Base-by-base conservation (phyloP, 371 early-diverging fungal genomes). In the Zychaea mexicana region DNA sequence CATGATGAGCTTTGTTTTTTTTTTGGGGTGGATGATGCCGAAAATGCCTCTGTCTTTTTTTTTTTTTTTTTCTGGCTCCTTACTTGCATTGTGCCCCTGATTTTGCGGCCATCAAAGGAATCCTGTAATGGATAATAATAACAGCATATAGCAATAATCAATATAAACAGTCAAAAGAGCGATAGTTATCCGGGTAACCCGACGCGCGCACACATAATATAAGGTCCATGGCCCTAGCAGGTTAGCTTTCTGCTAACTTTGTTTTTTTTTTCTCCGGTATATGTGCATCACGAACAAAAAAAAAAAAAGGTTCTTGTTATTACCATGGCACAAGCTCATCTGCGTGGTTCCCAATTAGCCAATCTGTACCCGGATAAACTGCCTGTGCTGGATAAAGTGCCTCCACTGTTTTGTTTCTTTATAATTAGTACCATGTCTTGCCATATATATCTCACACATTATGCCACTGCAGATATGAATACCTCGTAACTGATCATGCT, bases 271-370 rank as follows among this genome's bases (percentile, higher is more conserved):
- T 42, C 42, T 42, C 42, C 42, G 42, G 42, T 15, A 5, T 8
- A 33, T 33, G 33, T 33, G 42, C 15, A 22, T 24, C 21, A 49
- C n/a, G 6, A 19, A 13, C 22, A 49, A 49, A 19, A 49, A 19
- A 49, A 49, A 49, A 49, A 6, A 47, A 38, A 19, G 17, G 24
- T 15, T 30, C n/a, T 62, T 32, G 57, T 62, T 42, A 49, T 70
- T 76, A 84, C 95, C 96, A 96, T 33, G 93, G 91, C 10, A 92
- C 92, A 46, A 96, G 78, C 70, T 96, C 95, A 70, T 95, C 96
- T 12, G 95, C 90, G 68, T 96, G 96, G 74, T 96, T 95, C 2
- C 95, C 96, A 57, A 96, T 90, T 19, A 96, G 71, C 94, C 95
- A 96, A 63, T 90, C 90, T 15, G 72, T 83, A 57, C 80, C 68